These are phyloP conservation scores for Phytopythium cucurbitacearum DNA, from an alignment of 352 stramenopile genomes.

Conservation along the genomic window DNA sequence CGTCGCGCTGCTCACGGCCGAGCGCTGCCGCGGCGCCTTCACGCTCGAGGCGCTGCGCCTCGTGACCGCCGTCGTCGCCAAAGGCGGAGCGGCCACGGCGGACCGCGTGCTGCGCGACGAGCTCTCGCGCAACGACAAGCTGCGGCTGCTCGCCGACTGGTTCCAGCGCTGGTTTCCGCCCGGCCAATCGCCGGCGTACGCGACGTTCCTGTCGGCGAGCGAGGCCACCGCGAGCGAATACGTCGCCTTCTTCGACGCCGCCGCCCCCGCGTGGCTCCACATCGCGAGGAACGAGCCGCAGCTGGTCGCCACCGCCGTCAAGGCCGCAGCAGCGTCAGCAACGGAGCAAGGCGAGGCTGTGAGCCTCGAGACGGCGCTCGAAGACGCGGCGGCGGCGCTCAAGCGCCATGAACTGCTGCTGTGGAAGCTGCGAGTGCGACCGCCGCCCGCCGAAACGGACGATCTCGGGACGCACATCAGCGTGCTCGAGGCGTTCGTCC, in stretches of 20 bases:
- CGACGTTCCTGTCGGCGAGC: neutral
- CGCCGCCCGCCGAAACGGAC: slow-evolving; percentile 37
- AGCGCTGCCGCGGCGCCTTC: slow-evolving; percentile 45
- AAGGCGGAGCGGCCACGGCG: slow-evolving; percentile 7
- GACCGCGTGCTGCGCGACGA: slow-evolving; percentile 6
- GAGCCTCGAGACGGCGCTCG: slow-evolving; percentile 5
- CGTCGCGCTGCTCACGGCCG: slow-evolving; percentile 30
- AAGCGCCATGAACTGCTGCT: slow-evolving; percentile 60
- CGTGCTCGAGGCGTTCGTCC: slow-evolving; percentile 47
- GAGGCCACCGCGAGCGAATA: slow-evolving; percentile 16
- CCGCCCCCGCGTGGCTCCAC: slow-evolving; percentile 58
- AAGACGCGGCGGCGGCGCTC: slow-evolving; percentile 18
- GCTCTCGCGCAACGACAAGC: slow-evolving; percentile 45
- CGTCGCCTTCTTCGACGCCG: slow-evolving; percentile 55
- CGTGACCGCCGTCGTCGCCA: slow-evolving; percentile 35
- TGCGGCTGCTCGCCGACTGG: slow-evolving; percentile 34
- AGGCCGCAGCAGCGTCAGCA: neutral
- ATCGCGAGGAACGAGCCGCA: slow-evolving; percentile 48
- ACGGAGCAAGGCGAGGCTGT: neutral
- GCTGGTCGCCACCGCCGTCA: slow-evolving; percentile 9
- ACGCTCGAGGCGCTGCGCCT: slow-evolving; percentile 38
- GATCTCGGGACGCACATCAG: slow-evolving; percentile 68
- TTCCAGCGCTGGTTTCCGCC: slow-evolving; percentile 42
- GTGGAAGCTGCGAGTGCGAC: slow-evolving; percentile 59
- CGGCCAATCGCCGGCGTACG: slow-evolving; percentile 8